Evolutionary conservation across 106 monocot species (phyloP).

Genomic region (Acorus gramineus): DNA sequence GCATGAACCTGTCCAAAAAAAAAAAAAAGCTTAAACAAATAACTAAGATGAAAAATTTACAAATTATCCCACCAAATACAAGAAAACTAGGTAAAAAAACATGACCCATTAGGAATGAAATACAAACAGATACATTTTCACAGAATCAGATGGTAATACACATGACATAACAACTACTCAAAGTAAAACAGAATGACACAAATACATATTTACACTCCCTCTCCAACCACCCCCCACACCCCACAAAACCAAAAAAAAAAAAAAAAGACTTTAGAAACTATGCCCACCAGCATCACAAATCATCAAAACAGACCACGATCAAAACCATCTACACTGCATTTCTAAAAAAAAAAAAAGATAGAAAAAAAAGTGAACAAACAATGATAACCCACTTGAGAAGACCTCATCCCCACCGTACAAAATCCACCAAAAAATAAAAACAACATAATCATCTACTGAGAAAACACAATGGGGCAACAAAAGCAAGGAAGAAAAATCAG

Average conservation of each 20-base stretch:
- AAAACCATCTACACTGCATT: neutral
- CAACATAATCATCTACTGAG: neutral
- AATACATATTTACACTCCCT: too few relatives aligned
- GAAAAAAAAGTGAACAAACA: too few relatives aligned
- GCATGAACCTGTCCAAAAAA: constrained; percentile 53
- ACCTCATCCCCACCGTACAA: neutral
- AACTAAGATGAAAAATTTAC: too few relatives aligned
- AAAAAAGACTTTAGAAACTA: neutral
- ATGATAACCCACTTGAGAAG: too few relatives aligned
- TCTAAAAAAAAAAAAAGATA: too few relatives aligned
- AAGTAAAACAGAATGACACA: too few relatives aligned
- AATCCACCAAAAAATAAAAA: neutral
- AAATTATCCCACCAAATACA: neutral
- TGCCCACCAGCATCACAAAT: neutral
- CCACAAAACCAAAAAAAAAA: neutral
- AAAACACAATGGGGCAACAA: neutral
- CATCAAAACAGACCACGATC: neutral
- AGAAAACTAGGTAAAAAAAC: too few relatives aligned
- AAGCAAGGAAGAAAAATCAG: neutral
- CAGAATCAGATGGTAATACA: too few relatives aligned
- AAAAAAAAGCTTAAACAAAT: too few relatives aligned
- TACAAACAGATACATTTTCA: neutral
- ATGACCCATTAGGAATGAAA: neutral
- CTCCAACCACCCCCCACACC: neutral
- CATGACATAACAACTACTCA: too few relatives aligned